phyloP scores from a whole-genome alignment of 495 filamentous ascomycete species.

The Xylaria nigripes region DNA sequence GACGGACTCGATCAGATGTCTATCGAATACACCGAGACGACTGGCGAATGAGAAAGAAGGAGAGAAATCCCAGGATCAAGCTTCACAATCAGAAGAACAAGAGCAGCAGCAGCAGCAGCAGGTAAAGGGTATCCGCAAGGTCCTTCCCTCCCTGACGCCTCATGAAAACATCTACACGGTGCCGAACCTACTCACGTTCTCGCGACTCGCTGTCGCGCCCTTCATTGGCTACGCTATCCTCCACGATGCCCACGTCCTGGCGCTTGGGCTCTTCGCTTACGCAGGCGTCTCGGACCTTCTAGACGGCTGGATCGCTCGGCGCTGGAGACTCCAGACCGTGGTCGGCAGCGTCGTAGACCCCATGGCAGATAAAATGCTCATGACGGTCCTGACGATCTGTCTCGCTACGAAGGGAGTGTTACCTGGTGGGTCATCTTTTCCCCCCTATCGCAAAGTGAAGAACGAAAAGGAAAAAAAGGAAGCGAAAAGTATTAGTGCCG shows the following conservation, averaged over 20 bases:
- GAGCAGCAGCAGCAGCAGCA: background rate
- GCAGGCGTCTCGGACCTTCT: slow-evolving; percentile 86
- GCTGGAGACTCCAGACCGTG: slow-evolving; percentile 82
- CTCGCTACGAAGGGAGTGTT: slow-evolving; percentile 73
- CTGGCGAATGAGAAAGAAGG: background rate
- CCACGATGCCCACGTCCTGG: slow-evolving; percentile 65
- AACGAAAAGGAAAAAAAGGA: background rate
- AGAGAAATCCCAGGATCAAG: background rate
- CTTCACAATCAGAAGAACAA: background rate
- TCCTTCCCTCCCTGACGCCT: slow-evolving; percentile 44
- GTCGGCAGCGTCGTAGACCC: slow-evolving; percentile 95
- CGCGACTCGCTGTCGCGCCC: slow-evolving; percentile 75
- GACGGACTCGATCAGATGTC: background rate
- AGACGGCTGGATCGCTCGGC: slow-evolving; percentile 86
- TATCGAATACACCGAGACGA: background rate
- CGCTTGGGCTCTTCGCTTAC: slow-evolving; percentile 80
- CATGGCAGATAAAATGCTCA: slow-evolving; percentile 91
- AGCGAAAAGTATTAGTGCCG: no score
- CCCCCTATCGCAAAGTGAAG: background rate
- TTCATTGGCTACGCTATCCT: slow-evolving; percentile 85
- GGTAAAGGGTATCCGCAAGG: slow-evolving; percentile 25
- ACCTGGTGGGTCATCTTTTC: slow-evolving; percentile 52
- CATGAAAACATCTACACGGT: slow-evolving; percentile 95
- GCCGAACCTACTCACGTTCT: slow-evolving; percentile 85
- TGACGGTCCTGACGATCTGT: slow-evolving; percentile 83